phyloP scores from a whole-genome alignment of 208 protist genomes.

The Trypanosoma scelopori region DNA sequence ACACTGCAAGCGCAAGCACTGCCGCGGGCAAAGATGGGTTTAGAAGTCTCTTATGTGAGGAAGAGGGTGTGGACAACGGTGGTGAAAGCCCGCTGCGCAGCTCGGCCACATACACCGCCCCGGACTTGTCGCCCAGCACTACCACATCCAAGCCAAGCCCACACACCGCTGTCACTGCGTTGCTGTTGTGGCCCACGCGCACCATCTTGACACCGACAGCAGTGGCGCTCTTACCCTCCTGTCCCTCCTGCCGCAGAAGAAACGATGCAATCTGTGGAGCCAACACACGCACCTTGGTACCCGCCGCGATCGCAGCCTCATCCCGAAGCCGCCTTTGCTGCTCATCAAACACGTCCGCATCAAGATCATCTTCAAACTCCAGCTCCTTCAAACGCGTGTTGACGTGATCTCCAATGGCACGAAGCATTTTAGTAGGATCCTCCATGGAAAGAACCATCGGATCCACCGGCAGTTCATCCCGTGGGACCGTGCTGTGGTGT shows the following conservation, averaged over 20 bases:
- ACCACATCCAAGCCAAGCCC: conserved; percentile 59
- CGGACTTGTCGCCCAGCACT: conserved; percentile 86
- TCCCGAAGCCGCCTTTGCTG: conserved; percentile 64
- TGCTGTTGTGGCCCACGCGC: conserved; percentile 82
- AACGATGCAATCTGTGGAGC: conserved; percentile 43
- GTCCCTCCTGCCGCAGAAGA: conserved; percentile 24
- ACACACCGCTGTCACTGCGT: conserved; percentile 81
- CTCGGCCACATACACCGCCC: conserved; percentile 70
- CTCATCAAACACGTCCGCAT: conserved; percentile 79
- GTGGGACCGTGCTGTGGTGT: neutral
- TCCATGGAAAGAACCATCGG: conserved; percentile 15
- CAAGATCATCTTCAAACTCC: conserved; percentile 57
- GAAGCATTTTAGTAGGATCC: conserved; percentile 34
- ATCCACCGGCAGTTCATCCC: conserved; percentile 28
- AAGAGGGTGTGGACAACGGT: neutral
- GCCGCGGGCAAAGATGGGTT: conserved; percentile 56
- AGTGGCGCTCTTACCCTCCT: neutral
- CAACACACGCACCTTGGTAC: conserved; percentile 69
- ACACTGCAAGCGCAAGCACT: conserved; percentile 76
- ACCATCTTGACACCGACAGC: conserved; percentile 27
- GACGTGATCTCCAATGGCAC: conserved; percentile 75
- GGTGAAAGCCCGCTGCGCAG: conserved; percentile 19
- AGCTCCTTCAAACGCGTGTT: conserved; percentile 73
- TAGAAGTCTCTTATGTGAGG: conserved; percentile 38
- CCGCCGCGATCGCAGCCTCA: conserved; percentile 73